Evolutionary conservation across 305 asterid genomes (phyloP).

Genomic region (Petunia hybrid): DNA sequence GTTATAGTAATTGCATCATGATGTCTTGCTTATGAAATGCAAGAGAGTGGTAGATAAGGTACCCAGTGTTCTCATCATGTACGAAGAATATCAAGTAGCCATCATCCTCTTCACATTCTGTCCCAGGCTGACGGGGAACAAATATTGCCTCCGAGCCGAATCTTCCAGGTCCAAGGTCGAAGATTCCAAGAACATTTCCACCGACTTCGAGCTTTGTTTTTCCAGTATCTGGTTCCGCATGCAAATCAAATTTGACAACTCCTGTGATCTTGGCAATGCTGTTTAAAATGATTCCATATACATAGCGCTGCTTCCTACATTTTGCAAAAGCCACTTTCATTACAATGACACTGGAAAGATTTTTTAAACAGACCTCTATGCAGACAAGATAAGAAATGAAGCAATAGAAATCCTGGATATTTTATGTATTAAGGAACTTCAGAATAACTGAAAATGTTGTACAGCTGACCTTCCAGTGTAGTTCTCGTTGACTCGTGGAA

Average conservation of each 20-base stretch:
- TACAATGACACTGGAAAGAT: not conserved
- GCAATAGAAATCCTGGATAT: not conserved
- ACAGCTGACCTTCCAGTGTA: constrained; percentile 80
- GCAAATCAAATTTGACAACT: constrained; percentile 86
- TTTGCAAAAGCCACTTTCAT: constrained; percentile 19
- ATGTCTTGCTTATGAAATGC: not conserved
- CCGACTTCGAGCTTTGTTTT: constrained; percentile 88
- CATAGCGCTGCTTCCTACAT: constrained; percentile 87
- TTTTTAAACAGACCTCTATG: not conserved
- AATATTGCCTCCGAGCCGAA: constrained; percentile 96
- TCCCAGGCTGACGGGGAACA: constrained; percentile 80
- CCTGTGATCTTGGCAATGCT: constrained; percentile 86
- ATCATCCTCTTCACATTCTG: constrained; percentile 82
- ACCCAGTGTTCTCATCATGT: constrained; percentile 94
- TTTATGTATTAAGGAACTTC: constrained; percentile 18
- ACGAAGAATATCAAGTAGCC: constrained; percentile 94
- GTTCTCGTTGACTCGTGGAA: constrained; percentile 93
- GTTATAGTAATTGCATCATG: not conserved
- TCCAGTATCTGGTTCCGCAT: constrained; percentile 73
- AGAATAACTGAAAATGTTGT: constrained; percentile 21
- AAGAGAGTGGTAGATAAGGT: constrained; percentile 40
- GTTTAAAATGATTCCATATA: constrained; percentile 82
- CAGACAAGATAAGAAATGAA: not conserved
- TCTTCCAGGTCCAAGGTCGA: constrained; percentile 84
- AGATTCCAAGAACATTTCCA: constrained; percentile 83